Conservation (phyloP, 306 rosid genomes). For the Hippophae gyantsensis region DNA sequence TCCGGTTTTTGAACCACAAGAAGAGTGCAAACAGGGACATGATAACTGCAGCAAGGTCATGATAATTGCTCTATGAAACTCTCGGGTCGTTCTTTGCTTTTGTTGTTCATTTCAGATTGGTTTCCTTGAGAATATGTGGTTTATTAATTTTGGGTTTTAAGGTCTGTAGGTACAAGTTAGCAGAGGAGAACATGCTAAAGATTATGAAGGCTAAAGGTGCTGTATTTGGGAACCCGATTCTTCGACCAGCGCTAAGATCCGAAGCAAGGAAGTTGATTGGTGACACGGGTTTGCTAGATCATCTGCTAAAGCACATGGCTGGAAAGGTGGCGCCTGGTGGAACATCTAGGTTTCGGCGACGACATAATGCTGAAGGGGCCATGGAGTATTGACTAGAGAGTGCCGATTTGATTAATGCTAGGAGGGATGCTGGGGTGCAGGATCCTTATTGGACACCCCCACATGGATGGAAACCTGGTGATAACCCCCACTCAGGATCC, state of each 20-base stretch:
- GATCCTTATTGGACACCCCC: conserved; percentile 91
- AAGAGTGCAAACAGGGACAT: too few relatives aligned
- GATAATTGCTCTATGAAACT: neutral
- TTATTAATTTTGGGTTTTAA: neutral
- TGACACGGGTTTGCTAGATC: conserved; percentile 86
- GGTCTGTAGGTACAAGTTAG: conserved; percentile 54
- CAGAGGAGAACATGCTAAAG: conserved; percentile 69
- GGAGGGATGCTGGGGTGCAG: conserved; percentile 67
- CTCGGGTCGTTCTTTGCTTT: neutral
- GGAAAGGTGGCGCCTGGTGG: conserved; percentile 87
- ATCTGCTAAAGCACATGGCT: conserved; percentile 88
- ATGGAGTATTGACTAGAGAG: conserved; percentile 94
- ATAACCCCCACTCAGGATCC: too few relatives aligned
- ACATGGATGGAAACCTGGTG: conserved; percentile 77
- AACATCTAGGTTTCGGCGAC: conserved; percentile 53
- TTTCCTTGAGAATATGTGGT: neutral
- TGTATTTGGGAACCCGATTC: conserved; percentile 51
- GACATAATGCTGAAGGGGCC: conserved; percentile 82
- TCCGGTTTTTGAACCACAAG: too few relatives aligned
- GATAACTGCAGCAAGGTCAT: conserved; percentile 37
- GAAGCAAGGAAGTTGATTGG: conserved; percentile 83
- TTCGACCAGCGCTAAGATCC: conserved; percentile 58
- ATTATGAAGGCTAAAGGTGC: conserved; percentile 65
- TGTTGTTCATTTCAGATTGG: neutral
- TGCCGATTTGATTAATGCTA: conserved; percentile 55